Evolutionary conservation across 371 early-diverging fungal genomes (phyloP).

Genomic region (Mucor plumbeus): DNA sequence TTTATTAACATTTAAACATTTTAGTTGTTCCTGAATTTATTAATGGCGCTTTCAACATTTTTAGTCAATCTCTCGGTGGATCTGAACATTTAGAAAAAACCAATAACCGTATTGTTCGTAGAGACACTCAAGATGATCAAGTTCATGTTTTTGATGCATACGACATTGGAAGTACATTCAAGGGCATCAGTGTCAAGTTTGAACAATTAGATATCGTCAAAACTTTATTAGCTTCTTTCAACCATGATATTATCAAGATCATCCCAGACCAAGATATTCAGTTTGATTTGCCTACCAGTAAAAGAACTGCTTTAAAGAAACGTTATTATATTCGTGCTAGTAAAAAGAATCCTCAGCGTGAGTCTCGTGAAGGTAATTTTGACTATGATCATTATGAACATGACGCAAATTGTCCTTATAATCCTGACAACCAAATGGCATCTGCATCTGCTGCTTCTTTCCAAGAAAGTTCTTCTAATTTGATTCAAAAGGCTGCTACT

Average conservation of each 20-base stretch:
- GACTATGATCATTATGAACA: constrained; percentile 21
- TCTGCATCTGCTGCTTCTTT: constrained; percentile 12
- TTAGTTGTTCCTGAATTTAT: constrained; percentile 41
- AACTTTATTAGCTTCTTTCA: constrained; percentile 16
- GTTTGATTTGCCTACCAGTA: constrained; percentile 37
- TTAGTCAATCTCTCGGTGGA: constrained; percentile 16
- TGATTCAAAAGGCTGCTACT: background rate
- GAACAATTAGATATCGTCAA: constrained; percentile 32
- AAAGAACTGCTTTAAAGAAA: constrained; percentile 16
- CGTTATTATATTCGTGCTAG: constrained; percentile 30
- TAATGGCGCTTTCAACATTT: constrained; percentile 31
- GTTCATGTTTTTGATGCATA: constrained; percentile 39
- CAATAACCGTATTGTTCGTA: constrained; percentile 23
- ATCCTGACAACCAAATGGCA: background rate
- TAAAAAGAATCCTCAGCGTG: background rate
- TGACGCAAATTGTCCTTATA: constrained; percentile 26
- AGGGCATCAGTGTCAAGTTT: constrained; percentile 40
- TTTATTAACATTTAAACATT: background rate
- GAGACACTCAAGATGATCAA: constrained; percentile 26
- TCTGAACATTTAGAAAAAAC: constrained; percentile 16
- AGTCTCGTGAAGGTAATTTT: constrained; percentile 17
- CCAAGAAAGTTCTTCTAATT: constrained; percentile 1
- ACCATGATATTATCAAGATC: constrained; percentile 34
- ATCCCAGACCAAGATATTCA: constrained; percentile 46
- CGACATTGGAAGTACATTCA: constrained; percentile 36